A percentile compares a stretch with the other conserved stretches of the same genome.
Evolutionary conservation across 192 early-diverging fungal species (phyloP).

Genomic region (Coemansia sp.): DNA sequence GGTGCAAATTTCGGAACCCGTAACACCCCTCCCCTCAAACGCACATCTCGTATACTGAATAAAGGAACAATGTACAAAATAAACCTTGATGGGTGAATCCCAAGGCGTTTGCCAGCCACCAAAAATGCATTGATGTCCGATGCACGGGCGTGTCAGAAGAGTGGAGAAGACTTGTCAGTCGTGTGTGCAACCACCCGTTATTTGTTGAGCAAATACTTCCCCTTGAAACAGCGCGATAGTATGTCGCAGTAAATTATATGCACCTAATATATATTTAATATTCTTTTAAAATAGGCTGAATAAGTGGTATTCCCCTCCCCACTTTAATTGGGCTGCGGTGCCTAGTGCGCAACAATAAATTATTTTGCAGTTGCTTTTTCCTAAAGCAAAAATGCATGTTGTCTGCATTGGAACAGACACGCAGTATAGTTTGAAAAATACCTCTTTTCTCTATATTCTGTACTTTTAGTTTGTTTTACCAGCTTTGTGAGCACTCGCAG

Average conservation of each 20-base stretch:
- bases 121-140: neutral
- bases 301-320: neutral
- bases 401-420: too few species aligned
- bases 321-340: neutral
- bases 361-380: neutral
- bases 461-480: slow-evolving; percentile 1
- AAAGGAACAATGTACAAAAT: neutral
- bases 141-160: slow-evolving; percentile 23
- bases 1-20: neutral
- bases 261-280: neutral
- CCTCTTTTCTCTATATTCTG: neutral
- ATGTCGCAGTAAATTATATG: neutral
- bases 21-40: neutral
- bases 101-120: slow-evolving; percentile 16
- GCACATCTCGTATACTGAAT: neutral
- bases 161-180: slow-evolving; percentile 17
- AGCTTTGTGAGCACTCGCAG: neutral
- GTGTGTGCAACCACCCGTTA: slow-evolving; percentile 5
- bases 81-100: neutral
- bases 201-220: neutral
- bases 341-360: neutral
- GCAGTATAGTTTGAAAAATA: too few species aligned
- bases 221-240: neutral
- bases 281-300: neutral
- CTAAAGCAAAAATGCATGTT: too few species aligned